Evolutionary conservation across 805 yeast genomes (phyloP).

Genomic region (Ascoidea tarda): DNA sequence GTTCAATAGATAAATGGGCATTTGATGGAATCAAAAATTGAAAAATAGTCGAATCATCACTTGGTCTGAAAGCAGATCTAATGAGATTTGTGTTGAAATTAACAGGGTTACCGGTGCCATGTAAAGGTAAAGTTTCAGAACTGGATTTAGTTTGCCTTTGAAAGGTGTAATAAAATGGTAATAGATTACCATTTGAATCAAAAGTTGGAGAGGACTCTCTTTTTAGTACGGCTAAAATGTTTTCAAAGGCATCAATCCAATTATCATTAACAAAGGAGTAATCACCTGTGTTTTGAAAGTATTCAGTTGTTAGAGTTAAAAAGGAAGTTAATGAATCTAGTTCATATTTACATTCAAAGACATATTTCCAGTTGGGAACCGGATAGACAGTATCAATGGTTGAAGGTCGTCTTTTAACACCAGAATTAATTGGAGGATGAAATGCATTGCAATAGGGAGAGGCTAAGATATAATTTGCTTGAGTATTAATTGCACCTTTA

Average conservation of each 20-base stretch:
- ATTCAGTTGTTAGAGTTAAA: conserved; percentile 60
- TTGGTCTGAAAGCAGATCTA: conserved; percentile 39
- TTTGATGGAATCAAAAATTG: conserved; percentile 75
- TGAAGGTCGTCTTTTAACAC: conserved; percentile 31
- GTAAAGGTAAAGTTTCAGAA: conserved; percentile 65
- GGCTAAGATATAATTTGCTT: conserved; percentile 43
- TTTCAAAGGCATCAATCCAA: conserved; percentile 49
- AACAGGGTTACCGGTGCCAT: conserved; percentile 79
- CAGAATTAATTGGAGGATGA: conserved; percentile 42
- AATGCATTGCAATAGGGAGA: conserved; percentile 87
- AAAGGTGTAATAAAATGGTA: conserved; percentile 46
- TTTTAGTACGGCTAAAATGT: conserved; percentile 34
- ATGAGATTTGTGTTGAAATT: conserved; percentile 40
- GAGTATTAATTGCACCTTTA: conserved; percentile 71
- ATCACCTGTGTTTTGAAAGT: conserved; percentile 40
- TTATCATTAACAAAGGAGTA: conserved; percentile 22
- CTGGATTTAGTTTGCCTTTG: conserved; percentile 64
- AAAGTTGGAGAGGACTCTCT: conserved; percentile 54
- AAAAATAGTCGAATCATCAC: conserved; percentile 33
- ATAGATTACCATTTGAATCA: conserved; percentile 25
- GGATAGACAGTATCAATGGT: conserved; percentile 58
- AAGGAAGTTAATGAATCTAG: conserved; percentile 78
- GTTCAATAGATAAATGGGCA: conserved; percentile 57
- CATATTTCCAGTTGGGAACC: conserved; percentile 50
- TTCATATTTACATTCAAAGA: conserved; percentile 85